phyloP scores from a whole-genome alignment of 169 alveolate genomes.

The Cystoisospora suis region DNA sequence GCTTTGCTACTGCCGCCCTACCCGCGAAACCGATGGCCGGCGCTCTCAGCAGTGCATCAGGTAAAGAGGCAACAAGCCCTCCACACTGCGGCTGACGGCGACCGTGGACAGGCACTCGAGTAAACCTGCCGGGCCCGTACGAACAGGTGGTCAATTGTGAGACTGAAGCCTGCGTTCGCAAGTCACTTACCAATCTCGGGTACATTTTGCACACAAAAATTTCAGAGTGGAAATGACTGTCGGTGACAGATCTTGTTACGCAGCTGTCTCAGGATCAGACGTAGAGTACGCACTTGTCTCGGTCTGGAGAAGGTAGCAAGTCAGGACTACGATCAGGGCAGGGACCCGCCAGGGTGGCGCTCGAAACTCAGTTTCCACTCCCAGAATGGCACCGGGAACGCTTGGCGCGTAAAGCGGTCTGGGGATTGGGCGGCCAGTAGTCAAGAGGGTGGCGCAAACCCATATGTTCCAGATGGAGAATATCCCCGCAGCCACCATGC shows the following conservation, averaged over 20 bases:
- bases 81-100: background rate
- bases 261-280: background rate
- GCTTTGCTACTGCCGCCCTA: background rate
- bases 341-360: slow-evolving; percentile 18
- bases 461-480: slow-evolving; percentile 34
- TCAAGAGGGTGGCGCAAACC: slow-evolving; percentile 29
- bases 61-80: background rate
- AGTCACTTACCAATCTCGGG: slow-evolving; percentile 27
- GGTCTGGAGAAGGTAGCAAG: slow-evolving; percentile 8
- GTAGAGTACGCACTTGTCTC: slow-evolving; percentile 36
- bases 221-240: slow-evolving; percentile 28
- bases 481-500: background rate
- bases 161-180: background rate
- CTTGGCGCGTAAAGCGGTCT: slow-evolving; percentile 8
- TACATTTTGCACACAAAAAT: slow-evolving; percentile 35
- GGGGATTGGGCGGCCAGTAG: slow-evolving; percentile 48
- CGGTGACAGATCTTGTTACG: background rate
- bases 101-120: background rate
- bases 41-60: background rate
- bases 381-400: slow-evolving; percentile 16
- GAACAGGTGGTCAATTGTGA: too few species aligned
- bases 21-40: background rate
- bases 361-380: slow-evolving; percentile 23
- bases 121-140: background rate
- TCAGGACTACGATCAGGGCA: slow-evolving; percentile 19